Conservation (phyloP, 2,329 filamentous ascomycete species). For the Claviceps humidiphila region DNA sequence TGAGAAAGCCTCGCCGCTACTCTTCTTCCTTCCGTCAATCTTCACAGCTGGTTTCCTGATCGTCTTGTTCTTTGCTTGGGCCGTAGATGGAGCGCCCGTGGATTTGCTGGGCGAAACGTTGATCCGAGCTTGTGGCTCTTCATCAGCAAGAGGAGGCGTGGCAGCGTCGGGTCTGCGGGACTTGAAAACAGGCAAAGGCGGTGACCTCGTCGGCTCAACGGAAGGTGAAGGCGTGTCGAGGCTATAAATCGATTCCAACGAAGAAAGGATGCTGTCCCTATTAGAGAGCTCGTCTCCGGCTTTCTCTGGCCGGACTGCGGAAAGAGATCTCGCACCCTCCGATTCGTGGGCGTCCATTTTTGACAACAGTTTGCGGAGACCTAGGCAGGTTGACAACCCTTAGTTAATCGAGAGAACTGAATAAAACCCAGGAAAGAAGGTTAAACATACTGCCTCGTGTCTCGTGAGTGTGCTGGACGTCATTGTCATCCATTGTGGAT, state of each 20-base stretch:
- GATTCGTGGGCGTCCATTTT: neutral
- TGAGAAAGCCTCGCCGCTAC: neutral
- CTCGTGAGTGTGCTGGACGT: neutral
- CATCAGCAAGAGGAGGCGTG: neutral
- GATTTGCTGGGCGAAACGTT: neutral
- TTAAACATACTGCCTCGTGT: slow-evolving; percentile 1
- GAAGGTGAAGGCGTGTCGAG: neutral
- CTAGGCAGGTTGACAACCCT: neutral
- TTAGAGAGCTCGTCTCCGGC: neutral
- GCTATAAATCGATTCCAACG: neutral
- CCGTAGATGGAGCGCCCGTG: neutral
- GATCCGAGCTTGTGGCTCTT: neutral
- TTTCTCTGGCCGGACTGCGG: too few species aligned
- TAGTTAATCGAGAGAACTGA: neutral
- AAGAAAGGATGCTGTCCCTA: neutral
- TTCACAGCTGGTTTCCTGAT: neutral
- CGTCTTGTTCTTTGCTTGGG: neutral
- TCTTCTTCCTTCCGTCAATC: neutral
- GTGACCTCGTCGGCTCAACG: too few species aligned
- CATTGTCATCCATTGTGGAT: neutral
- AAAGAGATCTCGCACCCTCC: neutral
- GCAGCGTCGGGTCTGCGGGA: neutral
- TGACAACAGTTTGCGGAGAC: neutral
- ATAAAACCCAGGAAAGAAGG: neutral
- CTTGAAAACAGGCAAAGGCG: neutral